Evolutionary conservation across 78 protist species (phyloP), one percentile per base, ranked within the genome.

Genomic region (Emiliania huxleyi): DNA sequence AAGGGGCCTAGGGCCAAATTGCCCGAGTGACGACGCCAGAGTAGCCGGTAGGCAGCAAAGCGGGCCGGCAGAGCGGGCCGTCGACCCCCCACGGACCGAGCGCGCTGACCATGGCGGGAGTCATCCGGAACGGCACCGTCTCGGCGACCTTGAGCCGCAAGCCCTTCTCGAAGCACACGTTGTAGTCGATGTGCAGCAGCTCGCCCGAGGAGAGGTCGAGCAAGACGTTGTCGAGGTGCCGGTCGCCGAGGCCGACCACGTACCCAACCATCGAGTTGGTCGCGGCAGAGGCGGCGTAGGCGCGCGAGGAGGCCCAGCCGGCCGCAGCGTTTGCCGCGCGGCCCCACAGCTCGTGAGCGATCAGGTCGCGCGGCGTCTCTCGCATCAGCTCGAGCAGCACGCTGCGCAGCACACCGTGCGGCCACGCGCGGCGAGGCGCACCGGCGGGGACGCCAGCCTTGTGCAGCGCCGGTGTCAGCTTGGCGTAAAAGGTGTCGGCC

Each of bases 121-220:
- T 94, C 79, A 94, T 38, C 15, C 97, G 91, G 95, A 93, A 96
- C 45, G 97, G 95, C 38, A 96, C 97, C 25, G 56, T n/a, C 94
- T 96, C 97, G 8, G 97, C 95, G 29, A 87, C 93, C 73, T 83
- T 75, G 37, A 94, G 93, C 37, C 79, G 19, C 43, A 40, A 0
- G 4, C 94, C 95, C 44, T 90, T 77, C 43, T 94, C 97, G 94
- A 96, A 96, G 69, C 94, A 90, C 38, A 90, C 95, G 77, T 92
- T 95, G 85, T 91, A 94, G 84, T 96, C 97, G 69, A 94, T 94
- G 92, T 94, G 95, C 35, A 94, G 77, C 46, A 96, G 75, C 40
- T 91, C 75, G 37, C 94, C 94, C 33, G 94, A 38, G n/a, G 26
- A 38, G n/a, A 55, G 8, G 92, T 93, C 92, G 40, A 96, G 43